These are phyloP conservation scores for Alternaria viburni DNA, from an alignment of 2,329 filamentous ascomycete genomes.

Conservation along the genomic window DNA sequence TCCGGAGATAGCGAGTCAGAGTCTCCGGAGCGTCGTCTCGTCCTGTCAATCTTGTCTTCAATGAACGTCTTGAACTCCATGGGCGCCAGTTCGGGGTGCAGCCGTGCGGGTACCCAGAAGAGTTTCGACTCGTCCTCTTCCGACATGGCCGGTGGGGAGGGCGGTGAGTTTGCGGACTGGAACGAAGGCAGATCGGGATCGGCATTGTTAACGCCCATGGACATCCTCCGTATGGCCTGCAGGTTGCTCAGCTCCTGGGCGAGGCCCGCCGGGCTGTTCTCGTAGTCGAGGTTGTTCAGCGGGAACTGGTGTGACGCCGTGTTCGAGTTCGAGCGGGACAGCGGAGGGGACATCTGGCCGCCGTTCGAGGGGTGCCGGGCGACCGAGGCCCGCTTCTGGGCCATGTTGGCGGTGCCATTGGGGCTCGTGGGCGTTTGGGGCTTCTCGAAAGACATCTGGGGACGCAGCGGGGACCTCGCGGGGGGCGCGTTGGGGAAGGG, in stretches of 20 bases:
- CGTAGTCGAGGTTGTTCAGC: constrained; percentile 85
- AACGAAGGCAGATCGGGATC: constrained; percentile 80
- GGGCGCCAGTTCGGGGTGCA: constrained; percentile 93
- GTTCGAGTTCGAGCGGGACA: constrained; percentile 47
- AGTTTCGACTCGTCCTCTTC: constrained; percentile 87
- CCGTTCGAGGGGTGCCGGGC: constrained; percentile 21
- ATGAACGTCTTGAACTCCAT: constrained; percentile 97
- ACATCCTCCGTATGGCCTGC: constrained; percentile 88
- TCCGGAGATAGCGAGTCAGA: constrained; percentile 66
- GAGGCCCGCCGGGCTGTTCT: constrained; percentile 86
- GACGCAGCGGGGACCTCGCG: constrained; percentile 49
- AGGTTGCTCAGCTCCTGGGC: constrained; percentile 92
- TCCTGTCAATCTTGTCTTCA: constrained; percentile 89
- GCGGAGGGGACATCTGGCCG: constrained; percentile 45
- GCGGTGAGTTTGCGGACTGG: constrained; percentile 64
- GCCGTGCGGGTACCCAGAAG: constrained; percentile 92
- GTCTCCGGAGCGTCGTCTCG: constrained; percentile 80
- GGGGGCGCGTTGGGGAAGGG: constrained; percentile 49
- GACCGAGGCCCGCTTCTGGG: constrained; percentile 19
- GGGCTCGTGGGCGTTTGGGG: constrained; percentile 19
- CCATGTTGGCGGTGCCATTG: constrained; percentile 23
- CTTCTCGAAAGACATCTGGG: constrained; percentile 34
- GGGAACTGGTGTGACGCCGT: constrained; percentile 68
- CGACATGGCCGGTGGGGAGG: constrained; percentile 69
- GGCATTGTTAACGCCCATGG: constrained; percentile 81